Conservation (phyloP, 2,329 filamentous ascomycete species). For the Colletotrichum cuscutae region DNA sequence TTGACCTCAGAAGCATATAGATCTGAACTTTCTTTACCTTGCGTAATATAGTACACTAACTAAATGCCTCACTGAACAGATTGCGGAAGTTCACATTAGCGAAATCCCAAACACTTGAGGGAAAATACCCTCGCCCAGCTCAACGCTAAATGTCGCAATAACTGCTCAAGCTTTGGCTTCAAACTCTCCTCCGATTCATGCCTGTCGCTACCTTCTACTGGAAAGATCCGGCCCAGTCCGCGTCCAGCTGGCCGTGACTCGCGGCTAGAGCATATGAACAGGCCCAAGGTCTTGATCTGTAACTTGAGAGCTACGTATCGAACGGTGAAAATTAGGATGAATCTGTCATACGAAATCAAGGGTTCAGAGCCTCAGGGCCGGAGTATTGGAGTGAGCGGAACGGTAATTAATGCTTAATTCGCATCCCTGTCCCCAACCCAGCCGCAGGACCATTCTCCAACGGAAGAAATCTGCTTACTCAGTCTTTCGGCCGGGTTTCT, state of each 20-base stretch:
- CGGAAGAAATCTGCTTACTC: neutral
- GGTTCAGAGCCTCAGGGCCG: neutral
- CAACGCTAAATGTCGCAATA: neutral
- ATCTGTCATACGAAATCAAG: neutral
- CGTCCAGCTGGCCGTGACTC: constrained; percentile 11
- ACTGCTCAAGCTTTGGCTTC: constrained; percentile 1
- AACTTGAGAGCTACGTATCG: neutral
- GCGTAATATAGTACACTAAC: neutral
- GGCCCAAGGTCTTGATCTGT: neutral
- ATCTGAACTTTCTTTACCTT: neutral
- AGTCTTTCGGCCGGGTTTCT: neutral
- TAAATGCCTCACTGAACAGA: neutral
- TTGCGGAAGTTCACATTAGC: neutral
- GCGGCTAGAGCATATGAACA: neutral
- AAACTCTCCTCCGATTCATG: constrained; percentile 5
- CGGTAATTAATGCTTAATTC: neutral
- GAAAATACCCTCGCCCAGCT: neutral
- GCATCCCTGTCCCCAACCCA: neutral
- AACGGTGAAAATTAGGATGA: neutral
- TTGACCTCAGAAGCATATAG: neutral
- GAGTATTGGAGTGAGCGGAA: neutral
- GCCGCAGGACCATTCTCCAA: neutral
- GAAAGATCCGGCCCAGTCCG: neutral
- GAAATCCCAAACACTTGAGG: too few relatives aligned
- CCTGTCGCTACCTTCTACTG: neutral